Evolutionary conservation across 2,329 filamentous ascomycete genomes (phyloP), one percentile per base, ranked within the genome.

Genomic region (Stachybotrys chartarum): DNA sequence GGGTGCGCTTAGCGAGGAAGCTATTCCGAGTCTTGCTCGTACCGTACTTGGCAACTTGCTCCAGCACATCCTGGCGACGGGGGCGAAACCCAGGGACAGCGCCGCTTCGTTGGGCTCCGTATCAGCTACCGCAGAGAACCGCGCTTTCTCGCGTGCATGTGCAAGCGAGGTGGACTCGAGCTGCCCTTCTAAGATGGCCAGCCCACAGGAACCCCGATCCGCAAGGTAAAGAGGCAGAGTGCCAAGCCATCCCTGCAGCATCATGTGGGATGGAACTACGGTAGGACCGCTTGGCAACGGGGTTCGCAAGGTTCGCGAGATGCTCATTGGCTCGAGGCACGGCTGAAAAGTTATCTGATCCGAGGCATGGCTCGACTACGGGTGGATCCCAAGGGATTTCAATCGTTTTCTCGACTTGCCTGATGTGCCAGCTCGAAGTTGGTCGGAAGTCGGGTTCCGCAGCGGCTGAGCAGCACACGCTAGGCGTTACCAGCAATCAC

Each of bases 301-400:
- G 24, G 24, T 24, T 24, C 24, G 24, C 24, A 24, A 24, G 24
- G 24, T 4, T 24, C 24, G 24, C 24, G 24, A 24, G 24, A 24
- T 24, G 24, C 24, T 24, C 17, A 42, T 54, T 52, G 52, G 46
- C 52, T 55, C 53, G 35, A 42, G 8, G 35, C 24, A 14, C 35
- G 35, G 35, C 35, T 14, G 3, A 42, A 57, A 55, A 57, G 56
- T 57, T 57, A 57, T 57, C 56, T 57, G 56, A 57, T 57, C 56
- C 53, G 53, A 24, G 24, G 7, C 42, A 50, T 55, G 53, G 53
- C 50, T 35, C 42, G 50, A 48, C n/a, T 48, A 7, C 46, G n/a
- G 24, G 46, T 48, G 46, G 46, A n/a, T 48, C 11, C 46, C 14
- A 14, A 42, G 5, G 35, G 35, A 5, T 42, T 42, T 42, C 35